Evolutionary conservation across 495 filamentous ascomycete genomes (phyloP).

Genomic region (Evernia prunastri): DNA sequence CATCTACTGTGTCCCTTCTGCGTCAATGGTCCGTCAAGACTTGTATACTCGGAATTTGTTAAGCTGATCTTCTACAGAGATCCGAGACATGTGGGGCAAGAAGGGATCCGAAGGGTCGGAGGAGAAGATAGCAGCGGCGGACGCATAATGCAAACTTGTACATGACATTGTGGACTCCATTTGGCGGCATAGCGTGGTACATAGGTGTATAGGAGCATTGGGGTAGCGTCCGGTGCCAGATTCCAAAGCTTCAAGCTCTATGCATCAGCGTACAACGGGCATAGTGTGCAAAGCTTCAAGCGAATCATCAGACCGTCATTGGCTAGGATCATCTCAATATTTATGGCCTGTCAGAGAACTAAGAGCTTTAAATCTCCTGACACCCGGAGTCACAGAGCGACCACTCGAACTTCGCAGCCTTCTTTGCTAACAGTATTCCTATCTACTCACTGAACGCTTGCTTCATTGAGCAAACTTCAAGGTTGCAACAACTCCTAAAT

Average conservation of each 20-base stretch:
- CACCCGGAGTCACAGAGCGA: background rate
- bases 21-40: conserved; percentile 50
- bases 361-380: background rate
- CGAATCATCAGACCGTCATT: background rate
- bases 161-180: background rate
- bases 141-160: background rate
- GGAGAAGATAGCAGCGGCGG: background rate
- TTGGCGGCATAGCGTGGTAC: conserved; percentile 6
- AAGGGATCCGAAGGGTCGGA: conserved; percentile 2
- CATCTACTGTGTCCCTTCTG: conserved; percentile 85
- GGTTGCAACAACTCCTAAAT: background rate
- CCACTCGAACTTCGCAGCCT: background rate
- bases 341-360: background rate
- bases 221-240: background rate
- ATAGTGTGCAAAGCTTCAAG: background rate
- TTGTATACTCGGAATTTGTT: background rate
- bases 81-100: conserved; percentile 36
- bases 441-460: background rate
- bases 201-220: conserved; percentile 6
- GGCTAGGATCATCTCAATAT: background rate
- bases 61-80: conserved; percentile 24
- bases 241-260: background rate
- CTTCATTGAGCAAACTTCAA: background rate
- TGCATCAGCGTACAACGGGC: background rate
- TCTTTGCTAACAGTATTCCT: background rate